These are phyloP conservation scores for Cladophialophora bantiana DNA, from an alignment of 2,329 filamentous ascomycete species.

Conservation along the genomic window DNA sequence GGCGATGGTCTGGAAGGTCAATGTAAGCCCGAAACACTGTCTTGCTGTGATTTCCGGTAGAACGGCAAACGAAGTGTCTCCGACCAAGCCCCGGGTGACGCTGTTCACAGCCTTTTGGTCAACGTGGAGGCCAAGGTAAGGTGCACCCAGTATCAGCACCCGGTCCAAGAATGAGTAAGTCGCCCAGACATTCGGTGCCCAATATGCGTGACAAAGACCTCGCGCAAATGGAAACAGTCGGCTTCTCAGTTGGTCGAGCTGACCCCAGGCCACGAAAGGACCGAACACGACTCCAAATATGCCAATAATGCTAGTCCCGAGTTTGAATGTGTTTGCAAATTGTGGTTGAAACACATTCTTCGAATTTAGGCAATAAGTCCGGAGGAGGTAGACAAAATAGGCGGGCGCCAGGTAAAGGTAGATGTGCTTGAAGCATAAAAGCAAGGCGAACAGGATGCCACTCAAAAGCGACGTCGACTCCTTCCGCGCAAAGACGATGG, in stretches of 20 bases:
- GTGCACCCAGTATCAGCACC: conserved; percentile 82
- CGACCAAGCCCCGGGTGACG: conserved; percentile 90
- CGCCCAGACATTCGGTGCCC: conserved; percentile 97
- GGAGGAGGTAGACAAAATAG: conserved; percentile 92
- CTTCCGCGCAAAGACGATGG: conserved; percentile 80
- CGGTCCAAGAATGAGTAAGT: conserved; percentile 93
- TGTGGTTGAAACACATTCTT: conserved; percentile 71
- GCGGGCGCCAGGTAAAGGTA: conserved; percentile 95
- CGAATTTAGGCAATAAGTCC: conserved; percentile 83
- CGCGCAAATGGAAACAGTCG: conserved; percentile 92
- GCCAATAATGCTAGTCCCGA: conserved; percentile 73
- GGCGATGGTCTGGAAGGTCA: conserved; percentile 79
- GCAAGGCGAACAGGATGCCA: conserved; percentile 80
- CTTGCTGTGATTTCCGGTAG: conserved; percentile 84
- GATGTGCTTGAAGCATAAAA: conserved; percentile 97
- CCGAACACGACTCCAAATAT: conserved; percentile 86
- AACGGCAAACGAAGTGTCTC: conserved; percentile 92
- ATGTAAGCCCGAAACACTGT: conserved; percentile 80
- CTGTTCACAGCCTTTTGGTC: conserved; percentile 79
- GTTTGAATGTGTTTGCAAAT: conserved; percentile 80
- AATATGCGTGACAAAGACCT: conserved; percentile 95
- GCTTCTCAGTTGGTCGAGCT: conserved; percentile 82
- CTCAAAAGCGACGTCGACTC: conserved; percentile 77
- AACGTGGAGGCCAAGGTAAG: conserved; percentile 76
- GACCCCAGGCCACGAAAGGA: conserved; percentile 81